Conservation (phyloP, 805 yeast genomes). For the Wickerhamiella vanderwaltii region DNA sequence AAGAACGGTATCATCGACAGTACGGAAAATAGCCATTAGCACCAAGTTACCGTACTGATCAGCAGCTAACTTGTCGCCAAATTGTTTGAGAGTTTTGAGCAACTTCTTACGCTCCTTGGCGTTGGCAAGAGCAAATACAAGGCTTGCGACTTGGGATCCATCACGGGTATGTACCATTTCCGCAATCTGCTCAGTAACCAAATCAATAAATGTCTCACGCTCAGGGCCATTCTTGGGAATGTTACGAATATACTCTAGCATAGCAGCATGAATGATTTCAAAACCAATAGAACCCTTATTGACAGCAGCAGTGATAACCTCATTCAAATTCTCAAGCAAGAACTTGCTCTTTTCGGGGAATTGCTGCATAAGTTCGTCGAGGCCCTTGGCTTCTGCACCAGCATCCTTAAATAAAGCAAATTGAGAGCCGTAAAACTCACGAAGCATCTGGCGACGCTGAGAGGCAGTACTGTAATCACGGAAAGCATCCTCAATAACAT, state of each 20-base stretch:
- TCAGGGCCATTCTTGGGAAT: conserved; percentile 46
- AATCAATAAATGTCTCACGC: conserved; percentile 67
- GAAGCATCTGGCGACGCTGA: conserved; percentile 80
- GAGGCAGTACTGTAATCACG: conserved; percentile 72
- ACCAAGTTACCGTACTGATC: conserved; percentile 84
- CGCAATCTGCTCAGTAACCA: conserved; percentile 77
- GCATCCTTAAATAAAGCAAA: conserved; percentile 79
- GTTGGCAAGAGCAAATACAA: conserved; percentile 63
- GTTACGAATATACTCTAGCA: conserved; percentile 74
- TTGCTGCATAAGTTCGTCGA: conserved; percentile 54
- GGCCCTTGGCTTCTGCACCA: conserved; percentile 46
- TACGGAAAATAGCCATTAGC: conserved; percentile 61
- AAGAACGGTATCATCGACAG: conserved; percentile 88
- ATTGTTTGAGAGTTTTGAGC: conserved; percentile 59
- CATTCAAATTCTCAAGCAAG: conserved; percentile 61
- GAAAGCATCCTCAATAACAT: conserved; percentile 86
- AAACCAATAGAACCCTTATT: conserved; percentile 95
- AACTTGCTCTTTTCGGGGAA: conserved; percentile 67
- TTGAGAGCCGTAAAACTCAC: conserved; percentile 95
- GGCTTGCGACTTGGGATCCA: conserved; percentile 84
- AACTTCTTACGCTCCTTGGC: conserved; percentile 87
- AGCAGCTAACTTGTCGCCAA: conserved; percentile 59
- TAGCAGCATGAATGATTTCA: conserved; percentile 90
- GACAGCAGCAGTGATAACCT: conserved; percentile 80
- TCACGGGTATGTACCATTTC: conserved; percentile 92